Base-by-base conservation (phyloP, 441 rosid species). In the Iberis amara region DNA sequence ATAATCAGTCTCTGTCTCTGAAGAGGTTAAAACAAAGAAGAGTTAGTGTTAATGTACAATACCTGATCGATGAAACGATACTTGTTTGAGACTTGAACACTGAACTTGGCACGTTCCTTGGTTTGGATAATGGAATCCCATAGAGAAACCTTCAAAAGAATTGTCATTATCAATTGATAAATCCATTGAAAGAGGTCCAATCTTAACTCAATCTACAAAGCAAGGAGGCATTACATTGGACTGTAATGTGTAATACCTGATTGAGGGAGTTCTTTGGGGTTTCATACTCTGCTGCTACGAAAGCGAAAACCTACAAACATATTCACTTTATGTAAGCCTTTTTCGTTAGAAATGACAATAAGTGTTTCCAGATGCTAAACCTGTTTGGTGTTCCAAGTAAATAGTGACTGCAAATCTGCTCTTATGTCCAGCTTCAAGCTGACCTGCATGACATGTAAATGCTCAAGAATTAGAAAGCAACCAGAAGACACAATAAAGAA, bases 381-480 rank as follows among this genome's bases (percentile, higher is more conserved):
- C 96, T 88, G 96, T 64, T 92, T 89, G 4, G 98, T 92, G 76
- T 92, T 92, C 98, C 98, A 88, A 3, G 95, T 86, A 63, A 89
- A 92, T 18, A 86, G 49, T 7, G 98, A 82, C 62, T 78, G 88
- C 49, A 92, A 68, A 51, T 92, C 94, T 3, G 96, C 96, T 11
- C 85, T 46, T 75, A 92, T 78, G 45, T 92, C 90, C 83, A 92
- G 42, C 3, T 85, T 82, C 74, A 92, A 62, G 81, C 91, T 86
- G 57, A 92, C 98, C 98, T 92, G 55, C 57, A 79, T n/a, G n/a
- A n/a, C n/a, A n/a, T n/a, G n/a, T 2, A 28, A 4, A 28, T 28
- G 32, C 32, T 18, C 3, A 18, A 18, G 21, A 18, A 3, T 18
- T 18, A n/a, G n/a, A 1, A 18, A 18, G 21, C 21, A 18, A 18